Evolutionary conservation across 495 filamentous ascomycete genomes (phyloP), one percentile per base, ranked within the genome.

Genomic region (Oleoguttula mirabilis): DNA sequence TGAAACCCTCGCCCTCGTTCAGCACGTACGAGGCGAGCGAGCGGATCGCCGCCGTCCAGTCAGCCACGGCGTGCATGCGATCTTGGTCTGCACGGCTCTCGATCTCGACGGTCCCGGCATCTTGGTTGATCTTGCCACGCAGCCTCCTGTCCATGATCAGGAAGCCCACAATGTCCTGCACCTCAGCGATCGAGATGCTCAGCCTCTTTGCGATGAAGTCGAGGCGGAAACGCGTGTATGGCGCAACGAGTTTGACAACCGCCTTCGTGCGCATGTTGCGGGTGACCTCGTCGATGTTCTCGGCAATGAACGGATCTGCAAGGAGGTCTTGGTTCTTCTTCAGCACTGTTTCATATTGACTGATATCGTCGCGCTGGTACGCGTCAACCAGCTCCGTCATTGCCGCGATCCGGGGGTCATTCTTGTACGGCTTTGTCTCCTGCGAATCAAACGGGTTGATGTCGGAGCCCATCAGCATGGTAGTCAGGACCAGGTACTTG

Each of bases 381-480:
- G 90, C 87, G 55, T 96, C 85, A 3, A 98, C 90, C 1, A 98
- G 71, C 45, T 94, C 82, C 1, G 88, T 96, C 90, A 98, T 98
- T 46, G 85, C 86, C 5, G 84, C 79, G 53, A 98, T 95, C 28
- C 88, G 81, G 11, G 84, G 83, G 59, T 98, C 88, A 51, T 82
- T 88, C 62, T 84, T 87, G 70, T 98, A 98, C 21, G 90, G 88
- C 64, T 98, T 96, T n/a, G 88, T 96, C 64, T 98, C 92, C 62
- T 94, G 90, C 22, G 87, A 94, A 60, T 98, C 88, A 62, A 98
- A 98, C 0, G 90, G 92, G 59, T 96, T 96, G 75, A 98, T 98
- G 58, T 93, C 79, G n/a, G 86, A 92, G 59, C 93, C 88, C 85
- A 94, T 94, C 34, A 98, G 73, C 92, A 98, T 94, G 31, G 86